Evolutionary conservation across 148 eudicot genomes (phyloP).

Genomic region (Camellia japonica): DNA sequence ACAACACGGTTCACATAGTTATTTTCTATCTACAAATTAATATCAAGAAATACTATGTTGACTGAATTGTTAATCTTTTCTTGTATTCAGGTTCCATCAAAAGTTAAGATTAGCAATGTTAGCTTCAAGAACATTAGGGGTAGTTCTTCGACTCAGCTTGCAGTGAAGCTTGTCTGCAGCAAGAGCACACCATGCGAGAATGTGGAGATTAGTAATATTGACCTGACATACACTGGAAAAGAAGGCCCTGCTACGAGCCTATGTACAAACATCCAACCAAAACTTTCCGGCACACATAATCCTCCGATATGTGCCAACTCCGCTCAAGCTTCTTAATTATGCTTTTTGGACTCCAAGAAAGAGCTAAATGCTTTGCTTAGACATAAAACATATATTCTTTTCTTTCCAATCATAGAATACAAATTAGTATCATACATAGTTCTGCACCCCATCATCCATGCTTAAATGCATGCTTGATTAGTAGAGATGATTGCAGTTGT

Average conservation of each 20-base stretch:
- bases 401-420: too few relatives aligned
- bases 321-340: too few relatives aligned
- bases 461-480: too few relatives aligned
- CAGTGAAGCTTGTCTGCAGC: slow-evolving; percentile 44
- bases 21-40: too few relatives aligned
- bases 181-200: slow-evolving; percentile 33
- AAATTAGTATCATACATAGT: too few relatives aligned
- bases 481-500: too few relatives aligned
- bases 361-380: too few relatives aligned
- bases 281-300: slow-evolving; percentile 19
- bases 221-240: slow-evolving; percentile 37
- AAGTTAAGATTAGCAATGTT: slow-evolving; percentile 46
- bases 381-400: too few relatives aligned
- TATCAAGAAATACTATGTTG: background rate
- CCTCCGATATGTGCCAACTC: slow-evolving; percentile 18
- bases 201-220: slow-evolving; percentile 42
- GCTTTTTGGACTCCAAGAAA: too few relatives aligned
- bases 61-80: background rate
- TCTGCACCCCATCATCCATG: too few relatives aligned
- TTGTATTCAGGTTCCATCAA: slow-evolving; percentile 35
- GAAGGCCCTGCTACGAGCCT: slow-evolving; percentile 17
- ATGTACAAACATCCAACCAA: slow-evolving; percentile 44
- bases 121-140: slow-evolving; percentile 46
- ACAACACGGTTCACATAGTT: too few relatives aligned
- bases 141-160: slow-evolving; percentile 29